Conservation (phyloP, 805 yeast genomes). For the Candida stauntonica region DNA sequence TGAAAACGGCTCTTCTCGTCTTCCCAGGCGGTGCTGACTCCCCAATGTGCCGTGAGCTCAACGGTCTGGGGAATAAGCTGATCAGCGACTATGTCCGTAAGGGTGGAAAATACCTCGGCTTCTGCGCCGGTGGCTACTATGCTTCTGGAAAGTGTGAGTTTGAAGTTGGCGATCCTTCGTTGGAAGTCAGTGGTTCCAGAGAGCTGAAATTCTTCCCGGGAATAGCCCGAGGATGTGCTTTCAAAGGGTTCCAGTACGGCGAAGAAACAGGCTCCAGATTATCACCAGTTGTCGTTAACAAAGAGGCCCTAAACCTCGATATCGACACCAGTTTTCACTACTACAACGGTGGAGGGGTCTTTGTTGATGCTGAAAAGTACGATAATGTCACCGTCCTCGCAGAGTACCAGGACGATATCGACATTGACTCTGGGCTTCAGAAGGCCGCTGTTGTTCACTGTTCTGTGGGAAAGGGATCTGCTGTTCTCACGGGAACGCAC, state of each 20-base stretch:
- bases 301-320: constrained; percentile 28
- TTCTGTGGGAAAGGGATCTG: constrained; percentile 69
- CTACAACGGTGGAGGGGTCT: constrained; percentile 88
- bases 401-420: constrained; percentile 50
- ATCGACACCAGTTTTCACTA: constrained; percentile 37
- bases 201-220: constrained; percentile 86
- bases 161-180: constrained; percentile 60
- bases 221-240: constrained; percentile 74
- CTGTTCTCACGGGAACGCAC: constrained; percentile 78
- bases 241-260: constrained; percentile 73
- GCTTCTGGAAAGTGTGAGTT: constrained; percentile 75
- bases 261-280: constrained; percentile 74
- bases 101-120: constrained; percentile 84
- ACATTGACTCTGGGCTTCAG: constrained; percentile 39
- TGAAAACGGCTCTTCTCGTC: constrained; percentile 73
- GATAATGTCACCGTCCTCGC: constrained; percentile 71
- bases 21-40: constrained; percentile 97
- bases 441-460: constrained; percentile 72
- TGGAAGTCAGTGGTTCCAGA: constrained; percentile 84
- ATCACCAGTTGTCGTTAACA: constrained; percentile 39
- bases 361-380: constrained; percentile 65
- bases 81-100: constrained; percentile 60
- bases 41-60: constrained; percentile 71
- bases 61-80: constrained; percentile 60
- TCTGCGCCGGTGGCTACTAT: constrained; percentile 95